Percentiles rank a stretch among this genome's conserved stretches.
Conservation (phyloP, 2,329 filamentous ascomycete genomes). For the Dothidotthia symphoricarpi region DNA sequence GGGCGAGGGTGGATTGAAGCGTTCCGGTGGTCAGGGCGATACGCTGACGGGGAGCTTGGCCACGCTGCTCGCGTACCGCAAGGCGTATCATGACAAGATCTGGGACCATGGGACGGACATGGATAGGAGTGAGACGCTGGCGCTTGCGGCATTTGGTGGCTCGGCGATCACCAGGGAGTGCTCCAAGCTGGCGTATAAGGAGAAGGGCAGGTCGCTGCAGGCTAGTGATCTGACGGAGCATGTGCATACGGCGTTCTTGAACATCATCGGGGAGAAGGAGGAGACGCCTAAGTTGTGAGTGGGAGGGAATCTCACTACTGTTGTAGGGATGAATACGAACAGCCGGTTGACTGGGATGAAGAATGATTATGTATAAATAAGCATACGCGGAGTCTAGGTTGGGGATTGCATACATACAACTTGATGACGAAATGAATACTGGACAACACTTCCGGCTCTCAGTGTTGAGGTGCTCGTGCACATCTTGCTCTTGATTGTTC, state of each 20-base stretch:
- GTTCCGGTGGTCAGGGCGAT: constrained; percentile 92
- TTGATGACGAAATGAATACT: no score
- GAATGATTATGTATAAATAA: no score
- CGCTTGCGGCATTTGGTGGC: constrained; percentile 81
- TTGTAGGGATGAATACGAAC: no score
- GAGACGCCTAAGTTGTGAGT: constrained; percentile 27
- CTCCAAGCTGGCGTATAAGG: constrained; percentile 80
- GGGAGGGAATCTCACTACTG: no score
- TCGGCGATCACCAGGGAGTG: constrained; percentile 87
- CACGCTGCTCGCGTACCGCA: constrained; percentile 84
- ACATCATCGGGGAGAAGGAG: constrained; percentile 69
- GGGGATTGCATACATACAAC: no score
- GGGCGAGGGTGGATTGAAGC: constrained; percentile 77
- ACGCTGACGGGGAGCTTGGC: constrained; percentile 87
- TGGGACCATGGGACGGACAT: constrained; percentile 66
- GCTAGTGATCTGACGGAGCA: constrained; percentile 91
- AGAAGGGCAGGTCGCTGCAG: constrained; percentile 83
- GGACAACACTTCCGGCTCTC: no score
- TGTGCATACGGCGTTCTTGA: constrained; percentile 77
- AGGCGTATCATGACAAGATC: constrained; percentile 77
- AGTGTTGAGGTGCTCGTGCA: no score
- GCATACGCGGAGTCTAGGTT: no score
- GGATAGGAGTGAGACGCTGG: constrained; percentile 59
- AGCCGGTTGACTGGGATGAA: no score
- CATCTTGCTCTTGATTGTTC: no score